phyloP scores from a whole-genome alignment of 257 asterid species.

The Ajuga chamaepitys region DNA sequence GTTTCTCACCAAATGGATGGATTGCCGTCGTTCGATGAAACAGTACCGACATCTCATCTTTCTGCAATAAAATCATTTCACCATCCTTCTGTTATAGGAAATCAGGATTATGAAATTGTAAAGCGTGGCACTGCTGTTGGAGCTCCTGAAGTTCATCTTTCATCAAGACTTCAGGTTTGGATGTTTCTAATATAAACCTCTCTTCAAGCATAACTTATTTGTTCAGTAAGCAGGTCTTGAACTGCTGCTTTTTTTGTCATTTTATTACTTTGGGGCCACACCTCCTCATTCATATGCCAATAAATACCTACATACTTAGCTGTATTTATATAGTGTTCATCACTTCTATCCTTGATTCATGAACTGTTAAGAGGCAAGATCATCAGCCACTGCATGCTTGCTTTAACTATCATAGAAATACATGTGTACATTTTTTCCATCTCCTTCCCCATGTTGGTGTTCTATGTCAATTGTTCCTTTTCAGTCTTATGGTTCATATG shows the following conservation, averaged over 20 bases:
- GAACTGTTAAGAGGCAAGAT: not conserved
- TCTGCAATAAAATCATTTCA: slow-evolving; percentile 62
- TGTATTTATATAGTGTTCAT: not conserved
- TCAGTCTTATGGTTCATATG: not conserved
- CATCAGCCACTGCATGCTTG: not conserved
- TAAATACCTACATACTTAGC: not conserved
- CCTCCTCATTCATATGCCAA: not conserved
- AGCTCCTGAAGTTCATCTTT: slow-evolving; percentile 83
- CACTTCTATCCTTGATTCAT: not conserved
- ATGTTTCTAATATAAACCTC: not conserved
- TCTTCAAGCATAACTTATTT: not conserved
- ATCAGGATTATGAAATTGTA: slow-evolving; percentile 68
- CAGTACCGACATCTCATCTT: slow-evolving; percentile 57
- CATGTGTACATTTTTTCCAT: not conserved
- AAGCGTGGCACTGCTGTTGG: slow-evolving; percentile 83
- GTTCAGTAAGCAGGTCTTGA: not conserved
- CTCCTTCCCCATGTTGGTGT: not conserved
- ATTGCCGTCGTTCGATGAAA: slow-evolving; percentile 34
- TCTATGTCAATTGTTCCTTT: not conserved
- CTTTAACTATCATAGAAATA: not conserved
- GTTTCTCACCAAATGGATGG: slow-evolving; percentile 77
- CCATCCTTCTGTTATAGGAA: slow-evolving; percentile 53
- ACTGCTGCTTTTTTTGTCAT: not conserved
- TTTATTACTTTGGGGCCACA: not conserved
- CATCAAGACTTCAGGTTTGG: slow-evolving; percentile 79